A percentile compares a stretch with the other conserved stretches of the same genome.
phyloP scores from a whole-genome alignment of 129 eudicot genomes.

The Scalesia atractyloides region DNA sequence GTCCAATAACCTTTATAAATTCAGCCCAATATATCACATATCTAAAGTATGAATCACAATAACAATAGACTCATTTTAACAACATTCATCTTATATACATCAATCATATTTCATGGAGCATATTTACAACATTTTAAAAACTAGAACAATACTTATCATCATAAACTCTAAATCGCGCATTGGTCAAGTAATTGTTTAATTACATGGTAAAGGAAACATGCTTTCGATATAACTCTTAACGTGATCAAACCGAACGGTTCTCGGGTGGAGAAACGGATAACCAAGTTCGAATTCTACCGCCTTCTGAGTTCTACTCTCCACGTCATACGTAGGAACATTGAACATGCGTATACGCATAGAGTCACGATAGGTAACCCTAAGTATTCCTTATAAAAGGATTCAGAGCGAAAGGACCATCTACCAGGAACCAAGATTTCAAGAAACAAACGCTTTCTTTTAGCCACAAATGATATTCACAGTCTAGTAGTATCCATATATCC shows the following conservation, averaged over 20 bases:
- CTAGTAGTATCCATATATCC: background rate
- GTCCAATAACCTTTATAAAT: too few species aligned
- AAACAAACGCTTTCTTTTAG: background rate
- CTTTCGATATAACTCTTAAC: background rate
- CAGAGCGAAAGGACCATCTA: background rate
- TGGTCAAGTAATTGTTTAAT: too few species aligned
- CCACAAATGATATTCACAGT: background rate
- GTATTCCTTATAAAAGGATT: background rate
- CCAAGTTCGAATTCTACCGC: background rate
- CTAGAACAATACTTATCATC: too few species aligned
- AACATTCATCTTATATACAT: too few species aligned
- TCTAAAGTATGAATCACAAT: too few species aligned
- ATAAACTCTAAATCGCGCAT: too few species aligned
- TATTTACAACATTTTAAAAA: too few species aligned
- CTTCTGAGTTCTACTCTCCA: background rate
- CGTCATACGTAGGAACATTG: background rate
- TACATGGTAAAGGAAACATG: background rate
- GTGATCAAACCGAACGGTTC: slow-evolving; percentile 5
- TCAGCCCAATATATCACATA: too few species aligned
- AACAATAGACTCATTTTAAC: too few species aligned
- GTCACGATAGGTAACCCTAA: background rate
- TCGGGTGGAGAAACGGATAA: background rate
- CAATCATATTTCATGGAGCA: too few species aligned
- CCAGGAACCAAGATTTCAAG: background rate
- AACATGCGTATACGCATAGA: background rate